Percentiles rank a stretch among this genome's conserved stretches.
These are phyloP conservation scores for Leccinellum rugosiceps DNA, from an alignment of 768 basidiomycete genomes.

Conservation along the genomic window DNA sequence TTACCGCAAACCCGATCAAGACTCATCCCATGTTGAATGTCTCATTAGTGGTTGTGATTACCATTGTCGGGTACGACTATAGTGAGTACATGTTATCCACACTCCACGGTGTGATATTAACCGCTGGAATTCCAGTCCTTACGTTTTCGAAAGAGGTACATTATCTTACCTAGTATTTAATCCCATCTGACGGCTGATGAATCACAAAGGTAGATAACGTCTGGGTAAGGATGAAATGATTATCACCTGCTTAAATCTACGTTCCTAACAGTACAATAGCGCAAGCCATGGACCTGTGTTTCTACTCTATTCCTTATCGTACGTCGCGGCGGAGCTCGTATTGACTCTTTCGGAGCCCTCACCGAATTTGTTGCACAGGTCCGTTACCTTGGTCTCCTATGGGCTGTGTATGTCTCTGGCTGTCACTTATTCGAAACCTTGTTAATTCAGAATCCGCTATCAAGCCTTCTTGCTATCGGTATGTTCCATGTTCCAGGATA, in stretches of 20 bases:
- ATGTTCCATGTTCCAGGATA: background rate
- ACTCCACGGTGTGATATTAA: no score
- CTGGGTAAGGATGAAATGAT: background rate
- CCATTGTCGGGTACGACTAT: constrained; percentile 15
- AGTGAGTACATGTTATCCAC: background rate
- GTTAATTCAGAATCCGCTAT: background rate
- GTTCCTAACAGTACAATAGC: background rate
- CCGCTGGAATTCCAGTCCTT: constrained; percentile 3
- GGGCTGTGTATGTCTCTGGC: background rate
- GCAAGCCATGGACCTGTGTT: background rate
- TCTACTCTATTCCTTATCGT: background rate
- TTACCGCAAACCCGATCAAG: background rate
- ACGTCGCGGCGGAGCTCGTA: background rate
- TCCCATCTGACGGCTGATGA: background rate
- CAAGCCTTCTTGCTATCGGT: background rate
- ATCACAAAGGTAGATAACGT: constrained; percentile 2
- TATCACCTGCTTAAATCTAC: no score
- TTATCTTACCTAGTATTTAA: background rate
- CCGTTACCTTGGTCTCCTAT: background rate
- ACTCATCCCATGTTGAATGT: background rate
- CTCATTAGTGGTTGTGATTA: constrained; percentile 1
- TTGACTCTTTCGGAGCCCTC: background rate
- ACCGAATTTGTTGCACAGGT: background rate
- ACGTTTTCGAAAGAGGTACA: constrained; percentile 12
- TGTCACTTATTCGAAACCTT: background rate